phyloP scores from a whole-genome alignment of 257 asterid genomes.

The Parsonsia alboflavescens region DNA sequence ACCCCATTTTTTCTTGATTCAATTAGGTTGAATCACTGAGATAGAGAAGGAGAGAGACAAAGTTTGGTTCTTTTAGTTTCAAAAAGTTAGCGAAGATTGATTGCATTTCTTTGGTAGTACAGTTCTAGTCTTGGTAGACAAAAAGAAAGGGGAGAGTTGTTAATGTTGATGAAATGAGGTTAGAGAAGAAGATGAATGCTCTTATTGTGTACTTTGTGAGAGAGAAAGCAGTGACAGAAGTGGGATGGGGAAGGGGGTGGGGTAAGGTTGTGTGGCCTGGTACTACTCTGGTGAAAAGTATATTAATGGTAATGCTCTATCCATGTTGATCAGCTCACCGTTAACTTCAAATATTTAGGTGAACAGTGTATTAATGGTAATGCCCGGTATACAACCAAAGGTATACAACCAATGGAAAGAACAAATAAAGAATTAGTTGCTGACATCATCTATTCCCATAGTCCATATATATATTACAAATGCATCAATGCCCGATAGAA shows the following conservation, averaged over 20 bases:
- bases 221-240: slow-evolving; percentile 1
- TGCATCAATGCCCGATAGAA: too few species aligned
- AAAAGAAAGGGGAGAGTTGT: not conserved
- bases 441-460: too few species aligned
- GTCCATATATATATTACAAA: too few species aligned
- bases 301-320: too few species aligned
- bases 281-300: slow-evolving; percentile 12
- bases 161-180: not conserved
- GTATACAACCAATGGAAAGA: too few species aligned
- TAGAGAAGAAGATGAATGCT: not conserved
- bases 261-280: too few species aligned
- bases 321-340: too few species aligned
- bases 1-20: not conserved
- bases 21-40: not conserved
- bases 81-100: slow-evolving; percentile 12
- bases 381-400: too few species aligned
- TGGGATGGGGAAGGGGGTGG: not conserved
- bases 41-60: not conserved
- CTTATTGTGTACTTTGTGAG: not conserved
- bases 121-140: not conserved
- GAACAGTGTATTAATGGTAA: too few species aligned
- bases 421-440: too few species aligned
- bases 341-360: too few species aligned
- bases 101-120: not conserved
- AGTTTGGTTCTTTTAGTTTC: slow-evolving; percentile 9